Percentiles rank a stretch among this genome's conserved stretches.
phyloP scores from a whole-genome alignment of 2,329 filamentous ascomycete genomes.

The Pezicula rhizophila region DNA sequence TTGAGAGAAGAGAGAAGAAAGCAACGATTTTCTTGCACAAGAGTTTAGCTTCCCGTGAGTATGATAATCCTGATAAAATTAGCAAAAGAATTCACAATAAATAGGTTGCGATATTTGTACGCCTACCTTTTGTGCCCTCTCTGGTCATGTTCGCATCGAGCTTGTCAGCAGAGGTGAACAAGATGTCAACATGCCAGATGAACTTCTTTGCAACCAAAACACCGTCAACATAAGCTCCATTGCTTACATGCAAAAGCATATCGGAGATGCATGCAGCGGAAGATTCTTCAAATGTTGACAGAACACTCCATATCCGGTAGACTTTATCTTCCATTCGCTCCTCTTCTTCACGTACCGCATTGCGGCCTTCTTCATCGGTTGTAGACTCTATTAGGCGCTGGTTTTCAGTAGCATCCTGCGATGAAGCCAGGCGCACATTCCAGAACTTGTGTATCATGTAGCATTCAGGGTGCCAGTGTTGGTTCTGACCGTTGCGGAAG shows the following conservation, averaged over 20 bases:
- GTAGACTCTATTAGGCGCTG: conserved; percentile 36
- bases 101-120: not conserved
- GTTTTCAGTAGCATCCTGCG: conserved; percentile 41
- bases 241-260: conserved; percentile 97
- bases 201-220: conserved; percentile 93
- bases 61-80: conserved; percentile 63
- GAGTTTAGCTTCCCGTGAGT: conserved; percentile 92
- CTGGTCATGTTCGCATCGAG: conserved; percentile 68
- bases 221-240: conserved; percentile 91
- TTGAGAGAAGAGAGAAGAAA: conserved; percentile 91
- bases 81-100: not conserved
- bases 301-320: conserved; percentile 94
- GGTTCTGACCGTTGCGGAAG: conserved; percentile 93
- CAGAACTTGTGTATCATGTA: conserved; percentile 99
- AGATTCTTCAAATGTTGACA: conserved; percentile 95
- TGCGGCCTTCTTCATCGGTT: conserved; percentile 62
- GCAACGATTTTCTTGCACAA: conserved; percentile 99
- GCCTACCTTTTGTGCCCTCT: conserved; percentile 68
- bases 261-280: conserved; percentile 98
- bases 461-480: conserved; percentile 99
- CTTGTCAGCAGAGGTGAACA: conserved; percentile 83
- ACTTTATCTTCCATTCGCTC: conserved; percentile 97
- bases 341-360: conserved; percentile 75
- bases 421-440: conserved; percentile 73
- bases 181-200: conserved; percentile 89